Percentiles rank a stretch among this genome's conserved stretches.
Evolutionary conservation across 345 rosid genomes (phyloP).

Genomic region (Iberis pinnata): DNA sequence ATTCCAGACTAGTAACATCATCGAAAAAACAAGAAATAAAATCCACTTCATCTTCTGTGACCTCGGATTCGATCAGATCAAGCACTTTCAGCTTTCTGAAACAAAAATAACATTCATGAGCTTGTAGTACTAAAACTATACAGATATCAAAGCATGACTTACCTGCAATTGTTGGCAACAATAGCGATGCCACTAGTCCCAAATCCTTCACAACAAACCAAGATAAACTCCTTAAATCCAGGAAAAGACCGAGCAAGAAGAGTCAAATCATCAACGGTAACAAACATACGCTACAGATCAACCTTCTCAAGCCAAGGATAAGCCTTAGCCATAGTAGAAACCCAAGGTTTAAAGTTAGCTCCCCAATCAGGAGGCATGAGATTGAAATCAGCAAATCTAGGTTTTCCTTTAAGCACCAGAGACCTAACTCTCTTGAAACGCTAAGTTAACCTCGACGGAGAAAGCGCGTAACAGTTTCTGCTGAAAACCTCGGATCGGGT

Average conservation of each 20-base stretch:
- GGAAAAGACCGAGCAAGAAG: slow-evolving; percentile 53
- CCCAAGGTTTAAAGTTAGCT: slow-evolving; percentile 71
- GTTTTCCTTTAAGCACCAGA: slow-evolving; percentile 67
- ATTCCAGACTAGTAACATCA: slow-evolving; percentile 46
- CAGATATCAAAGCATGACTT: too few species aligned
- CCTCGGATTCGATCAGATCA: slow-evolving; percentile 75
- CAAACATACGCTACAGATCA: slow-evolving; percentile 69
- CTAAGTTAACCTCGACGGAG: slow-evolving; percentile 49
- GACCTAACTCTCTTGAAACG: slow-evolving; percentile 60
- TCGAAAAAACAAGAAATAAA: slow-evolving; percentile 76
- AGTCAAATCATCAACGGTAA: slow-evolving; percentile 63
- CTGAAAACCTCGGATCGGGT: slow-evolving; percentile 78
- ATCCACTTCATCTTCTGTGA: slow-evolving; percentile 55
- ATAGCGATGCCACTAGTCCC: slow-evolving; percentile 78
- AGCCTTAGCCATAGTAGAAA: slow-evolving; percentile 42
- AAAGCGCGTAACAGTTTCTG: slow-evolving; percentile 78
- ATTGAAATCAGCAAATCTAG: slow-evolving; percentile 87
- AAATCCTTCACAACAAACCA: slow-evolving; percentile 88
- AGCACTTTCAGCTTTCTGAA: slow-evolving; percentile 62
- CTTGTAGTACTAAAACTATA: too few species aligned
- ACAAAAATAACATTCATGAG: slow-evolving; percentile 8
- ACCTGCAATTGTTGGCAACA: slow-evolving; percentile 74
- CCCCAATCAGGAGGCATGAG: slow-evolving; percentile 87
- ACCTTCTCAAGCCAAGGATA: slow-evolving; percentile 85
- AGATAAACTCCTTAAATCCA: slow-evolving; percentile 62